Conservation (phyloP, 768 basidiomycete species). For the Coprinopsis cinerea region DNA sequence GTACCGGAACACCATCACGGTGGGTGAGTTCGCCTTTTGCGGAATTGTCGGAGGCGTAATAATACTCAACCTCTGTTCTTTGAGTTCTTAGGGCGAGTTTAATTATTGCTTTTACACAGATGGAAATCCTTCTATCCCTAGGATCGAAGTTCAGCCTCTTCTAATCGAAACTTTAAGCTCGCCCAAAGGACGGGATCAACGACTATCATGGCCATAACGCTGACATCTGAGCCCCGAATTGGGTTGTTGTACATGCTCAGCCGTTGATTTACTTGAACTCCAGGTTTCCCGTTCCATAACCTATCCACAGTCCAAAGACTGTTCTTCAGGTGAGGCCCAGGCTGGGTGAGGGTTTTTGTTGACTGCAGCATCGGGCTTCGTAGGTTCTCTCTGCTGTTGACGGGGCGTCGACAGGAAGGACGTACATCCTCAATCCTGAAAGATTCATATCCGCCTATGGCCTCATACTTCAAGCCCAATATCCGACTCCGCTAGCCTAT, state of each 20-base stretch:
- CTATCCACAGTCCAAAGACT: too few relatives aligned
- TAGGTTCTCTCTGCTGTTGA: neutral
- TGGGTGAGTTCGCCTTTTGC: neutral
- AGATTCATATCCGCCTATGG: neutral
- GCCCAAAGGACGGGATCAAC: neutral
- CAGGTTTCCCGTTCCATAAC: too few relatives aligned
- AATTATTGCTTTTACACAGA: neutral
- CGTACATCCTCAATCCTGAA: neutral
- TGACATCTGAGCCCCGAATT: neutral
- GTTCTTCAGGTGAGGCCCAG: neutral
- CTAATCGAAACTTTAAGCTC: neutral
- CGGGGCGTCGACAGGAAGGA: neutral
- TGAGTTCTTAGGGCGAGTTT: neutral
- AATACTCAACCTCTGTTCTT: neutral
- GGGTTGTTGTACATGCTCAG: neutral
- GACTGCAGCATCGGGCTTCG: slow-evolving; percentile 1
- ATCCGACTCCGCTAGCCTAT: slow-evolving; percentile 6
- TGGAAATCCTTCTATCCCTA: neutral
- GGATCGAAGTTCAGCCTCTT: neutral
- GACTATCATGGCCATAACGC: neutral
- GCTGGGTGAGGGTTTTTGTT: neutral
- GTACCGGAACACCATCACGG: neutral
- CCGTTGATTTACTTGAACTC: too few relatives aligned
- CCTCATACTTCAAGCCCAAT: neutral
- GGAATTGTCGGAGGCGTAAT: neutral